phyloP scores from a whole-genome alignment of 192 early-diverging fungal species.

The Allomyces javanicus region DNA sequence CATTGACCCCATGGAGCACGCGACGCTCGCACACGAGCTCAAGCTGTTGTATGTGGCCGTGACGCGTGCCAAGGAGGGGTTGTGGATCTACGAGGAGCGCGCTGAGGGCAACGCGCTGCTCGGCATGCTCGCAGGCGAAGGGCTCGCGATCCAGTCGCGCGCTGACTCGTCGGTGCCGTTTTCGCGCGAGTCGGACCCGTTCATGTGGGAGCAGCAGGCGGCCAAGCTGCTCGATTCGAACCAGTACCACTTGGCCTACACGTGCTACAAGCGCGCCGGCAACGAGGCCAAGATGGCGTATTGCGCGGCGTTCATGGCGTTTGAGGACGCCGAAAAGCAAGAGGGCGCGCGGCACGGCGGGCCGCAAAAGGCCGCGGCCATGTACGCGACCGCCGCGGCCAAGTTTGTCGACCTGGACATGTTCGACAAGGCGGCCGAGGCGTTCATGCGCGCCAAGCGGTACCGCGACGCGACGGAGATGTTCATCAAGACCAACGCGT shows the following conservation, averaged over 20 bases:
- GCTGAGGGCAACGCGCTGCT: constrained; percentile 48
- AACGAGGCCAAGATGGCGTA: constrained; percentile 89
- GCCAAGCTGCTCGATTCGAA: constrained; percentile 89
- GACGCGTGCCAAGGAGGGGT: constrained; percentile 17
- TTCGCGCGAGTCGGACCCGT: constrained; percentile 89
- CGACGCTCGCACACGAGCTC: too few species aligned
- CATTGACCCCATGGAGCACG: too few species aligned
- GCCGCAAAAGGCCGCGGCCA: too few species aligned
- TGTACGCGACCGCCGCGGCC: too few species aligned
- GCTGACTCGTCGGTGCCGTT: constrained; percentile 55
- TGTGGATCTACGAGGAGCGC: constrained; percentile 39
- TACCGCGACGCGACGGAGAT: too few species aligned
- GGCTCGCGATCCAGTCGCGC: constrained; percentile 59
- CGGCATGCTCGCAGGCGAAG: constrained; percentile 49
- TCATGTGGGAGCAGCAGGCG: constrained; percentile 89
- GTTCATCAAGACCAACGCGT: too few species aligned
- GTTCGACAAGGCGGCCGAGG: too few species aligned
- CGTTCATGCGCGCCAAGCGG: too few species aligned
- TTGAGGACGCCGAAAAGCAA: too few species aligned
- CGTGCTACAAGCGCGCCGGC: constrained; percentile 70
- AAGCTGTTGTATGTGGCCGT: constrained; percentile 52
- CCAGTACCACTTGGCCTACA: constrained; percentile 66
- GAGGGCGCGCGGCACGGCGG: too few species aligned
- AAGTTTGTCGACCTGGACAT: too few species aligned
- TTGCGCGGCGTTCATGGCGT: constrained; percentile 40